Evolutionary conservation across 192 early-diverging fungal genomes (phyloP), one percentile per base, ranked within the genome.

Genomic region (Podila epigama): DNA sequence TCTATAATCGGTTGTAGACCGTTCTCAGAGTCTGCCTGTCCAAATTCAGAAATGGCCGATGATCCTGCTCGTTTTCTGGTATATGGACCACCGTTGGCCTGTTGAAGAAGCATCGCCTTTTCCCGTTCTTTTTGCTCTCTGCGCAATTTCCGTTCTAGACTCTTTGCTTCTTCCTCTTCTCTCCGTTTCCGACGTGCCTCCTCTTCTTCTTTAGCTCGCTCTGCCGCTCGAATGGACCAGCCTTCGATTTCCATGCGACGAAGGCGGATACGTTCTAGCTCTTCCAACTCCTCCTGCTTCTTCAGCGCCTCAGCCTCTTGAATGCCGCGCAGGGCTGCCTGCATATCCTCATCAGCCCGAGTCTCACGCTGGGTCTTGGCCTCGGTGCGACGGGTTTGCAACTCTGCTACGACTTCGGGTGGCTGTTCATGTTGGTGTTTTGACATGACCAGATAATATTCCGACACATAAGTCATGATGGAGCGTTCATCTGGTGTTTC

Each of bases 381-480:
- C 16, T 72, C 50, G 16, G 37, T 58, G 25, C 81, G 75, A 2
- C 22, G 33, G 7, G 58, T 48, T 1, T 77, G 62, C 10, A 63
- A 44, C 33, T 80, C 69, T 12, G 59, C 70, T 18, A 57, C 50
- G 1, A 51, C 0, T 25, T 53, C 58, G 10, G 52, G 56, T 22
- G 64, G 51, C 53, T 73, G 69, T 13, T 79, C 51, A 16, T 54
- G 58, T 34, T 84, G 79, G 40, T 67, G 60, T 7, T 73, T 63
- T 7, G 85, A 84, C 85, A 86, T 86, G 60, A 79, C 69, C 20
- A 84, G 77, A 39, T 86, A 84, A 37, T 81, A 86, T 58, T 86
- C 85, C 12, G 70, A 77, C 29, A 86, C 81, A 51, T 86, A 86
- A 57, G 83, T 84, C 82, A 86, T 84, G 18, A 86, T 73, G 20